Base-by-base conservation (phyloP, 257 asterid genomes). In the Petunia secreta region DNA sequence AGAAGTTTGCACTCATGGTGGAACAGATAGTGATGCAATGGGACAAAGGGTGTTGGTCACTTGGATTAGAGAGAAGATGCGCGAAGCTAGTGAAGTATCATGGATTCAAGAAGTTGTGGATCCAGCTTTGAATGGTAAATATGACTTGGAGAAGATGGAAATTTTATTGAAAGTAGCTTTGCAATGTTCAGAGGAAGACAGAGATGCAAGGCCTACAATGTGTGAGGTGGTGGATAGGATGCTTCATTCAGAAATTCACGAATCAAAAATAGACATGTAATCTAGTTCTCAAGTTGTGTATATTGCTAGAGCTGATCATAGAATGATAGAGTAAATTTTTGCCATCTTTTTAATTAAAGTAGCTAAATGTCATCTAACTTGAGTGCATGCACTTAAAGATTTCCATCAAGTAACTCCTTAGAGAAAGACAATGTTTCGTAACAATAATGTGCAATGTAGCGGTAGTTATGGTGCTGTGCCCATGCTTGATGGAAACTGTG, bases 121-220 rank as follows among this genome's bases (percentile, higher is more conserved):
- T 48, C 88, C 85, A 67, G 38, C 43, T 6, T 14, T 84, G 68
- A 50, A 39, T 54, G 89, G 83, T 4, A 82, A 79, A 0, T 86
- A 59, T 76, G 81, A 84, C 1, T 16, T 16, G 77, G 44, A 41
- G 14, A 69, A 57, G 38, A 68, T 84, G 88, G 84, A 81, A 73
- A 75, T 52, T 5, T 36, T 86, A 38, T 62, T 84, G 13, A 52
- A 79, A 77, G 67, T 86, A 37, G 91, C 89, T 11, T 46, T 87
- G 55, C 80, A 63, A 2, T 87, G 90, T 46, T 80, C 78, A 0
- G 75, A 80, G 48, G 89, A 88, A 63, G 84, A 86, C 13, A 57
- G 10, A 59, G 87, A 85, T 80, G 79, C 81, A 5, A 79, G 91
- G 14, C 91, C 89, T 48, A 82, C 83, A 4, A 86, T 88, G 91